Evolutionary conservation across 2,329 filamentous ascomycete species (phyloP).

Genomic region (Penicillium sumatraense): DNA sequence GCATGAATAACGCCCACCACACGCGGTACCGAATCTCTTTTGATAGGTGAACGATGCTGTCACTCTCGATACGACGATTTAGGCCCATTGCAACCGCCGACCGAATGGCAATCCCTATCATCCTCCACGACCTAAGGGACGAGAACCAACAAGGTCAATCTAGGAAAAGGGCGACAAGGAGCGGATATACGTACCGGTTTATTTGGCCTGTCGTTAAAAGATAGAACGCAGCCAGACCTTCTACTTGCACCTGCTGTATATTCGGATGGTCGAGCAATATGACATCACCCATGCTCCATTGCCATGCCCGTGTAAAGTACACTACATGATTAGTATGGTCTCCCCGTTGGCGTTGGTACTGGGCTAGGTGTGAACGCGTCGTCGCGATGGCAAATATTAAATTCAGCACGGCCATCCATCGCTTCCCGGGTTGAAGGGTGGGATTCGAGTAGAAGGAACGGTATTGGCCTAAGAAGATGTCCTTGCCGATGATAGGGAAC

Average conservation of each 20-base stretch:
- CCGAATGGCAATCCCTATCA: background rate
- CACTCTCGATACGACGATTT: constrained; percentile 34
- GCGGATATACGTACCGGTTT: constrained; percentile 40
- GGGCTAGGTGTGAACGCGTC: constrained; percentile 37
- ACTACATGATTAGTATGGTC: background rate
- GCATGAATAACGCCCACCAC: constrained; percentile 45
- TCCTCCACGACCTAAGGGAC: background rate
- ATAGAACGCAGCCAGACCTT: constrained; percentile 47
- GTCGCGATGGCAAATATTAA: constrained; percentile 50
- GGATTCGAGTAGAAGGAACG: constrained; percentile 18
- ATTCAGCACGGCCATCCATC: constrained; percentile 50
- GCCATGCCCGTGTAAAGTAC: constrained; percentile 21
- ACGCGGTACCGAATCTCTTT: constrained; percentile 35
- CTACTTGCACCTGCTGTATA: constrained; percentile 50
- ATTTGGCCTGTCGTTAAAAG: constrained; percentile 45
- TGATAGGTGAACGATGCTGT: background rate
- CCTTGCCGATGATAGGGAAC: constrained; percentile 35
- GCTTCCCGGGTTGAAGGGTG: constrained; percentile 33
- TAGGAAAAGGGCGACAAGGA: background rate
- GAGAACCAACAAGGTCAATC: background rate
- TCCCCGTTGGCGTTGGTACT: constrained; percentile 20
- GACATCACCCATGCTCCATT: constrained; percentile 40
- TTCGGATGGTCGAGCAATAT: constrained; percentile 45
- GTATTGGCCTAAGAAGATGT: constrained; percentile 33
- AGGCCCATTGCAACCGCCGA: background rate